These are phyloP conservation scores for Trichoderma hamatum DNA, from an alignment of 2,329 filamentous ascomycete species.

Conservation along the genomic window DNA sequence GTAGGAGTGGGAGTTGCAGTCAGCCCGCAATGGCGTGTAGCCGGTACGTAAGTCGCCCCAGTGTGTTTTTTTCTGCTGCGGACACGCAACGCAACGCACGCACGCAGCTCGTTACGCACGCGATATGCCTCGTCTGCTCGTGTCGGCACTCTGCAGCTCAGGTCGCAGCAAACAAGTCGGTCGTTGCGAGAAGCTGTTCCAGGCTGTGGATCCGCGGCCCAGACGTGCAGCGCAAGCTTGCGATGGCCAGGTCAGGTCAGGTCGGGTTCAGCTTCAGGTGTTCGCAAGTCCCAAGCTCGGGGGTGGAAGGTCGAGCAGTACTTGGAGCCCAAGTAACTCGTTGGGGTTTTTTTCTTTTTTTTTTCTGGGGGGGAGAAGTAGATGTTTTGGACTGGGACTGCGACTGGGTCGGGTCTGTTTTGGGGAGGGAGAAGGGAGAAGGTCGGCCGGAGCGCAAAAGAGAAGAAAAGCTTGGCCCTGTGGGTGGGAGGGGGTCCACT, in stretches of 20 bases:
- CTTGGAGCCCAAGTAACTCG: constrained; percentile 47
- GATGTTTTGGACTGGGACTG: constrained; percentile 39
- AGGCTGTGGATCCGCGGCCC: constrained; percentile 8
- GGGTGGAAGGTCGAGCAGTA: constrained; percentile 39
- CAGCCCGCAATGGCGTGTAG: not conserved
- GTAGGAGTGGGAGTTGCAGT: no score
- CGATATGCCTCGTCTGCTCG: not conserved
- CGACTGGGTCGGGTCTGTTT: constrained; percentile 13
- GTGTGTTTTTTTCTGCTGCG: not conserved
- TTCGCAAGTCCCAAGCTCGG: constrained; percentile 26
- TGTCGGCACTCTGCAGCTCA: constrained; percentile 7
- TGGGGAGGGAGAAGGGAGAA: constrained; percentile 36
- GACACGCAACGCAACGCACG: not conserved
- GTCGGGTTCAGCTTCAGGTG: not conserved
- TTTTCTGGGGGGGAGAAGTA: constrained; percentile 35
- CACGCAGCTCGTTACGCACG: not conserved
- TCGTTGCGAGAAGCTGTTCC: not conserved
- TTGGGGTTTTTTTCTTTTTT: constrained; percentile 18
- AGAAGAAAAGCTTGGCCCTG: constrained; percentile 20
- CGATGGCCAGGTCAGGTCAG: constrained; percentile 25
- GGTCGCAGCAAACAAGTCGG: not conserved
- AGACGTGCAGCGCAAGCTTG: constrained; percentile 27
- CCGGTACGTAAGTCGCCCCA: not conserved
- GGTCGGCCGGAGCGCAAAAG: constrained; percentile 30
- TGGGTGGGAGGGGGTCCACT: not conserved